Base-by-base conservation (phyloP, 1,284 basidiomycete species). In the Cryptococcus sp. region DNA sequence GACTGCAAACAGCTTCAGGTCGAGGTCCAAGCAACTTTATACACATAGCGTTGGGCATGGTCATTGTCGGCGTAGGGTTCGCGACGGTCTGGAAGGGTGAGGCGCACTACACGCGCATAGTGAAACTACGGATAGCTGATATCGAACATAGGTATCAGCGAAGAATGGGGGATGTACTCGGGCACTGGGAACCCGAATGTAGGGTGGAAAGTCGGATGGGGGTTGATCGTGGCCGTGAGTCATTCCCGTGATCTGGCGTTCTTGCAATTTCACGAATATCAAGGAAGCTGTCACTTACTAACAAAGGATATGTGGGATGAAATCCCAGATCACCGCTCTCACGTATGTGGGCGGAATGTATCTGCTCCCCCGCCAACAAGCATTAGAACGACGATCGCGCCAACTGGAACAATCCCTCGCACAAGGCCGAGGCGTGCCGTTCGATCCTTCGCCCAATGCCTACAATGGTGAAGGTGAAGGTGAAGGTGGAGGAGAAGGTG, bases 171-270 rank as follows among this genome's bases (percentile, higher is more conserved):
- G 1, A 41, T 40, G 19, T 67, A 35, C 7, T 63, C 61, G n/a
- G 69, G 66, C 3, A 61, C 60, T 40, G 71, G 70, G 0, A 48
- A 44, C 0, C 52, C 65, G 0, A 51, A 45, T 15, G 55, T 60
- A 3, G 69, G 71, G 4, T 69, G 64, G 56, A 70, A 68, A 50
- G 64, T 61, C 5, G 70, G 70, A n/a, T 74, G 71, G 72, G 72
- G 70, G 13, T 4, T 73, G 5, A 51, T 73, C 25, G 58, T 73
- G 25, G 64, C 47, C 20, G 64, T 69, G 45, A 51, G 63, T 64
- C n/a, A 35, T 20, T 11, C n/a, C n/a, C n/a, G n/a, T n/a, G n/a
- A n/a, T n/a, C n/a, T n/a, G n/a, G 13, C 42, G 10, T 17, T 13
- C n/a, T 20, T 10, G 19, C 44, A 13, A 46, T 3, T 23, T 39